These are phyloP conservation scores for Chaetomium cochliodes DNA, from an alignment of 495 filamentous ascomycete genomes.

Conservation along the genomic window DNA sequence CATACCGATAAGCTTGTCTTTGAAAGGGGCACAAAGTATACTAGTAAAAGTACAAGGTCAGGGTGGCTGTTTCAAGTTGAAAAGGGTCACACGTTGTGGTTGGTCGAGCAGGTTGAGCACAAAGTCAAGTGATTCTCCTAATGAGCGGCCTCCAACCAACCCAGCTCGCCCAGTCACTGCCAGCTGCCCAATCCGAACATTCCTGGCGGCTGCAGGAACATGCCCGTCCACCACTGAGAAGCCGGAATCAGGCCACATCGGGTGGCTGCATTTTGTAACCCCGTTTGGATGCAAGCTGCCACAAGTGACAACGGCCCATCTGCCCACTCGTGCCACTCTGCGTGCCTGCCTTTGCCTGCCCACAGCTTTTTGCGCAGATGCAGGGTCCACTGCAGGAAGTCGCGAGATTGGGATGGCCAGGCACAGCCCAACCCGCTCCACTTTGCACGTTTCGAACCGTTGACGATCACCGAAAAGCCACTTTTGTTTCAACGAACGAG, in stretches of 20 bases:
- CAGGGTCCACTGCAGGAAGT: background rate
- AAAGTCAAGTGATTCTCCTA: background rate
- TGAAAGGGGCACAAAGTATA: no score
- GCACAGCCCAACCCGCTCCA: conserved; percentile 9
- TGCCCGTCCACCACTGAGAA: background rate
- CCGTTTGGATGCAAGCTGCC: background rate
- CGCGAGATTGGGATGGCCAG: conserved; percentile 25
- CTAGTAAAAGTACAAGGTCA: no score
- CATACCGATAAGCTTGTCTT: background rate
- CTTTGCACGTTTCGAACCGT: conserved; percentile 18
- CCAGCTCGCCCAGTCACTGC: no score
- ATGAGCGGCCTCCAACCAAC: background rate
- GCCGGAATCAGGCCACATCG: background rate
- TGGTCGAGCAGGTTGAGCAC: conserved; percentile 9
- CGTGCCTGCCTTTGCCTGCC: no score
- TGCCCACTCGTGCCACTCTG: no score
- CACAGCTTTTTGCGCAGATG: background rate
- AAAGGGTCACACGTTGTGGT: conserved; percentile 19
- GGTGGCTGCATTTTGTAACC: background rate
- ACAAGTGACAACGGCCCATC: no score
- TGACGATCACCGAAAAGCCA: conserved; percentile 10
- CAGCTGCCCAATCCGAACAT: background rate
- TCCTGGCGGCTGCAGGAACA: background rate
- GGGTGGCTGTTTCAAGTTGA: conserved; percentile 35
- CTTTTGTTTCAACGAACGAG: conserved; percentile 3